Evolutionary conservation across 306 rosid species (phyloP).

Genomic region (Cicer judaicum): DNA sequence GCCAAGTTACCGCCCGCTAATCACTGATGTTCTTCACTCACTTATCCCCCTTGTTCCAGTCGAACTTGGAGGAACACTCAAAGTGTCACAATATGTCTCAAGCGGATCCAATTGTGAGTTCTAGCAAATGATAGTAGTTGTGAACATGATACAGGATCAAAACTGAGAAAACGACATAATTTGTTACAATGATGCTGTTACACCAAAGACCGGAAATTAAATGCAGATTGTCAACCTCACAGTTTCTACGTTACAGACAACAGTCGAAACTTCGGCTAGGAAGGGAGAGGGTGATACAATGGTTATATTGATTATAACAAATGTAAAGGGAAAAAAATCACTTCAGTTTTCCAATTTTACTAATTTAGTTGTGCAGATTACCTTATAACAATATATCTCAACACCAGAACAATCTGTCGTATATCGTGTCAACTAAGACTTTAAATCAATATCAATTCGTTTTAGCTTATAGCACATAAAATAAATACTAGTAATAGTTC

Average conservation of each 20-base stretch:
- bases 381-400: no score
- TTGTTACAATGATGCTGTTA: not conserved
- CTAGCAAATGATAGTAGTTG: not conserved
- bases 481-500: no score
- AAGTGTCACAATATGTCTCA: conserved; percentile 39
- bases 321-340: not conserved
- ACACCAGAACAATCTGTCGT: no score
- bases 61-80: conserved; percentile 88
- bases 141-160: not conserved
- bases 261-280: not conserved
- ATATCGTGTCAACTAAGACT: no score
- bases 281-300: not conserved
- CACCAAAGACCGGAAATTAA: not conserved
- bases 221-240: not conserved
- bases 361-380: no score
- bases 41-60: conserved; percentile 86
- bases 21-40: conserved; percentile 88
- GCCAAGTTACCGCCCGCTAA: conserved; percentile 86
- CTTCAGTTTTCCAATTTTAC: not conserved
- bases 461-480: no score
- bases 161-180: not conserved
- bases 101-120: conserved; percentile 8
- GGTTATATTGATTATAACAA: not conserved
- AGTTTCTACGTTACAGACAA: not conserved
- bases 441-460: no score